Evolutionary conservation across 164 flowering plant genomes (phyloP), one percentile per base, ranked within the genome.

Genomic region (Chimonanthus salicifolius): DNA sequence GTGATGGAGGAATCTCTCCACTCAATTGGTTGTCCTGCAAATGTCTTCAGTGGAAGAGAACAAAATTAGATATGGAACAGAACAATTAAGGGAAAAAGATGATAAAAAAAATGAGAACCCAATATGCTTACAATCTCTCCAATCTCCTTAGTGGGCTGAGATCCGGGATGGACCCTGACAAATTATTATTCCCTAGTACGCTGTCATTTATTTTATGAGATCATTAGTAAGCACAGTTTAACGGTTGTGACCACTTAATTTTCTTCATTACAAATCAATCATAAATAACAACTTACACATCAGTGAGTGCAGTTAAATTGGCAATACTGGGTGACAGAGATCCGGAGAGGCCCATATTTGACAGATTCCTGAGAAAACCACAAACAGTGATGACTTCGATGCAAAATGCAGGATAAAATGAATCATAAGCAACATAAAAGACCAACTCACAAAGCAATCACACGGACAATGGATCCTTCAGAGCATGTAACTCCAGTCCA

Each of bases 401-500:
- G 13, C 5, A 3, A 5, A 54, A 4, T 45, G 45, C n/a, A 63
- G 3, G 43, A 18, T 47, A 4, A 70, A 21, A 50, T 13, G 51
- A 33, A 33, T 33, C 33, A 70, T 11, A 76, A 48, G 5, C 8
- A 48, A 20, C 44, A 47, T 9, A 65, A 21, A 79, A 67, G 62
- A 9, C 33, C 21, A 74, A 87, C 97, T 94, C 76, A 94, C 98
- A 94, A 74, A 58, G 89, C 64, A 77, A 85, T 64, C 33, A 94
- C 84, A 20, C 96, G 94, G 68, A 83, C 81, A 50, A 84, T 81
- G 67, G 81, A 49, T 72, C 93, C 96, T 46, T 76, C 82, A 54
- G 90, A 85, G 86, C 98, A 94, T 67, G 88, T 85, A 71, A 94
- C 81, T 77, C 97, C 97, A 71, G 94, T 88, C 98, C 98, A 94